Base-by-base conservation (phyloP, 2,329 filamentous ascomycete species). In the Ceratocystis diversiconidia region DNA sequence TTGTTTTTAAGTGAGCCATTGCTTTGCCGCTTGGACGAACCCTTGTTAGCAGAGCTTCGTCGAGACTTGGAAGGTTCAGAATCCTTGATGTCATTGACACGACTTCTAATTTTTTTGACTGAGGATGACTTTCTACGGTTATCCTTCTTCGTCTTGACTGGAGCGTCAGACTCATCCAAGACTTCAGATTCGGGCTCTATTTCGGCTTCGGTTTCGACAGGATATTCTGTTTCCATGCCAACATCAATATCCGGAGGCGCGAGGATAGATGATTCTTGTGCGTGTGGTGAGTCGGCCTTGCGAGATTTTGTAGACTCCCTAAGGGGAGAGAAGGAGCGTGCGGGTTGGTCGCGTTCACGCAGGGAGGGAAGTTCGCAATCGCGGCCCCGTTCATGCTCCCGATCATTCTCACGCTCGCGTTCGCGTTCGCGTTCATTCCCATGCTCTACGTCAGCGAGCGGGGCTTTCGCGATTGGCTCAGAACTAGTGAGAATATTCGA, bases 401-500 rank as follows among this genome's bases (percentile, higher is more conserved):
- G 36, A 41, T 41, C 36, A 41, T 41, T n/a, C 4, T 57, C 48
- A 15, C 62, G 61, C 10, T 32, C 43, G n/a, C 50, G 25, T 63
- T 66, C 65, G 25, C 41, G 36, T 25, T 25, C 28, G 5, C 28
- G 28, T 12, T 66, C 50, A 17, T n/a, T 3, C 7, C 60, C 41
- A 22, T 28, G 36, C 3, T 61, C 55, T 48, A 48, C 22, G 19
- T 59, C 57, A 5, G 59, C 17, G 2, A 10, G 15, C 48, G 46
- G n/a, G 22, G 62, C 22, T 46, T 60, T 64, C 1, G 57, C 44
- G 48, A 83, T 80, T 64, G 88, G 85, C 65, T 90, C 86, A 65
- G 88, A 82, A 70, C 84, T 91, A 3, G 90, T 92, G 55, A 97
- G 85, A 67, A 97, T 95, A 73, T 92, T 96, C 70, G 90, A 94